Evolutionary conservation across 106 monocot species (phyloP).

Genomic region (Dendrobium officinale): DNA sequence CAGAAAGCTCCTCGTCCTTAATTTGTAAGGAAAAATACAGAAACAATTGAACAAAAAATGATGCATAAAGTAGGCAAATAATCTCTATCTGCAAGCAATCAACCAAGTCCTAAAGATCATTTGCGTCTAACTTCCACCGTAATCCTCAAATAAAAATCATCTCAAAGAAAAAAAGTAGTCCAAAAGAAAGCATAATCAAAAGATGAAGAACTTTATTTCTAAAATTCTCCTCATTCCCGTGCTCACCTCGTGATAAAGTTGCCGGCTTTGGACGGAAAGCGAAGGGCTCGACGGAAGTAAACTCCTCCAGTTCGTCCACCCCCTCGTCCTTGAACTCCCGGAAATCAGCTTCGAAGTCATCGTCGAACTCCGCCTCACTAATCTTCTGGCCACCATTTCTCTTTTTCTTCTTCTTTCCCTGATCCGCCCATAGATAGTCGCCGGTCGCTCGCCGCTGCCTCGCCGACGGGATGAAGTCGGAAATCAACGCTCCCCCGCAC

Average conservation of each 20-base stretch:
- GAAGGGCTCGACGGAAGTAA: slow-evolving; percentile 12
- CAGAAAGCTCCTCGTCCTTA: no score
- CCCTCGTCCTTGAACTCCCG: slow-evolving; percentile 19
- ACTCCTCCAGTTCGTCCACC: slow-evolving; percentile 8
- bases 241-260: not conserved
- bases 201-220: not conserved
- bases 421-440: slow-evolving; percentile 17
- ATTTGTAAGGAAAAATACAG: no score
- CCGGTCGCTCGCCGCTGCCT: slow-evolving; percentile 9
- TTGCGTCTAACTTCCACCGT: not conserved
- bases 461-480: slow-evolving; percentile 19
- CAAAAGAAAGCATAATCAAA: not conserved
- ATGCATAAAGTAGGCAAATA: no score
- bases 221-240: not conserved
- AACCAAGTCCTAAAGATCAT: no score
- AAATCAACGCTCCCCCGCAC: slow-evolving; percentile 37
- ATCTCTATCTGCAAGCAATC: no score
- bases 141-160: not conserved
- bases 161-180: no score
- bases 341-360: slow-evolving; percentile 29
- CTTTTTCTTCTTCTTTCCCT: slow-evolving; percentile 7
- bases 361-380: slow-evolving; percentile 4
- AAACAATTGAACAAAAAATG: no score
- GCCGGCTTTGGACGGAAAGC: slow-evolving; percentile 9
- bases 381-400: not conserved